Evolutionary conservation across 768 basidiomycete genomes (phyloP), one percentile per base, ranked within the genome.

Genomic region (Xerocomellus amylosporus): DNA sequence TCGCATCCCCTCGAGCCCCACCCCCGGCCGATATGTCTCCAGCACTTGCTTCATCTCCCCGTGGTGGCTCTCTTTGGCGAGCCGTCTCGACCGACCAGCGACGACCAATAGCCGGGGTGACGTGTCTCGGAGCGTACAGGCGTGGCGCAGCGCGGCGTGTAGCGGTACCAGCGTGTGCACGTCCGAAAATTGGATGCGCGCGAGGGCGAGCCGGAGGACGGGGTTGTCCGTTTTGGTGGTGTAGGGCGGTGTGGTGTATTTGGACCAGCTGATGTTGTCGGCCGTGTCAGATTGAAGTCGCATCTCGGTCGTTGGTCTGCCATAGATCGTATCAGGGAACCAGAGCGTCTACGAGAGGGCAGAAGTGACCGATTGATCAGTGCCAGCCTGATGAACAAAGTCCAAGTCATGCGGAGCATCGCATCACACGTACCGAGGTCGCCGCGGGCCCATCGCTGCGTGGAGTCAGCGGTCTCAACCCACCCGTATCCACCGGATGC

Each of bases 261-360:
- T 80, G 1, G 73, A 71, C 91, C 93, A 95, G 1, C 78, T 68
- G 46, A 93, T 74, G 58, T 84, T 83, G 66, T 98, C 95, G 0
- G 93, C 93, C 0, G 87, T 91, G 51, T 90, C 87, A 1, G 90
- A 93, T 56, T 87, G 85, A 56, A 96, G 62, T 6, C 79, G 79
- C 22, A 77, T 83, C 58, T 87, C 81, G 0, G 88, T 87, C 44
- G 77, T 82, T 3, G 73, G 72, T 43, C 80, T 77, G 1, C 82
- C 86, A 57, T 93, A 91, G 12, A 87, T 75, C 0, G 89, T 90
- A 65, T 92, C 89, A 0, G 80, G 80, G 61, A 82, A 77, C 2
- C 71, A 79, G 7, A 74, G 64, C 38, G 68, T 69, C 58, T 68
- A 28, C 2, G 5, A 14, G 4, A 4, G 12, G 10, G 14, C 17